Evolutionary conservation across 768 basidiomycete genomes (phyloP), one percentile per base, ranked within the genome.

Genomic region (Lactifluus piperatus): DNA sequence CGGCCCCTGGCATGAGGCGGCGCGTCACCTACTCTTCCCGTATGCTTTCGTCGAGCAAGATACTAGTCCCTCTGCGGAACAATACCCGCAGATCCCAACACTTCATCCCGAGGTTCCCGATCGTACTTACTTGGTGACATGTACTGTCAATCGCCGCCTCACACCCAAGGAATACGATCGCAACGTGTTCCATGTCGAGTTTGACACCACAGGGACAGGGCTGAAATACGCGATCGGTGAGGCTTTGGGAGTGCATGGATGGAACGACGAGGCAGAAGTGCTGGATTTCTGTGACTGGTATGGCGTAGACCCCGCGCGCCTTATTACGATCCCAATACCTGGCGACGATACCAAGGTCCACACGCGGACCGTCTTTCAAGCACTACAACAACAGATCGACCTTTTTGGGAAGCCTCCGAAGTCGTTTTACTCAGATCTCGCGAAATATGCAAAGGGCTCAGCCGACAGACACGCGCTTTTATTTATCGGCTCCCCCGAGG

Each of bases 101-200:
- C 75, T 95, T 32, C 91, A 88, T 43, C 97, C 97, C 13, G 93
- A 97, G 66, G 69, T 88, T 24, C 75, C 86, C 3, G 95, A 97
- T 59, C 85, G 86, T 68, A 98, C 94, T 24, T 97, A 81, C 81
- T 83, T 98, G 55, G 85, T 97, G 57, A 95, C 91, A 9, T 94
- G 93, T 71, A 83, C 85, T 6, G 94, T 97, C 71, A 98, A 97
- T 75, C 84, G 86, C 45, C 90, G 97, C 32, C 82, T 99, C 49
- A 98, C 97, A 1, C 97, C 97, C 32, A 72, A 83, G 65, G 93
- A 95, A 62, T 99, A 99, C 74, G 89, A 97, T 72, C 91, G 97
- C 65, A 98, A 99, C 73, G 94, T 99, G 32, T 98, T 98, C 79
- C 97, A 99, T 74, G 80, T 99, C 65, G 97, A 97, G 75, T 94